phyloP scores from a whole-genome alignment of 1,284 basidiomycete species.

The Pascua guehoae region DNA sequence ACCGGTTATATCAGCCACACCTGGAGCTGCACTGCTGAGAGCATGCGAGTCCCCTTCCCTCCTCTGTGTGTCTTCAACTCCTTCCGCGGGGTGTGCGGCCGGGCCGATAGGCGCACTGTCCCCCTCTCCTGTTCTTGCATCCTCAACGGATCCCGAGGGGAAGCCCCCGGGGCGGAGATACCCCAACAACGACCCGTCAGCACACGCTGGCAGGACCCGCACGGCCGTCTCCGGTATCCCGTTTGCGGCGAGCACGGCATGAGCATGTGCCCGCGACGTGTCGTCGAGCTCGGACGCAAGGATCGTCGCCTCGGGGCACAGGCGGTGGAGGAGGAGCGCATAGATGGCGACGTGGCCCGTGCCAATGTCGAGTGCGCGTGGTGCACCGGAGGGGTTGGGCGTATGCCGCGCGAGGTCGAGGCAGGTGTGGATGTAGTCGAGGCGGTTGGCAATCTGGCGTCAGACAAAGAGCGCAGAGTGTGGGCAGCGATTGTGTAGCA shows the following conservation, averaged over 20 bases:
- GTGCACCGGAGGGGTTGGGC: constrained; percentile 9
- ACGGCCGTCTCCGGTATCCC: constrained; percentile 38
- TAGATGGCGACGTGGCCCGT: constrained; percentile 90
- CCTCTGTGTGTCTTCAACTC: too few relatives aligned
- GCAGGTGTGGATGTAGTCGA: constrained; percentile 73
- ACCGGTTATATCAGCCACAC: too few relatives aligned
- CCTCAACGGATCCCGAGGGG: background rate
- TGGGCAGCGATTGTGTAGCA: too few relatives aligned
- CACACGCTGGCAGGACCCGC: background rate
- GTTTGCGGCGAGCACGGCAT: constrained; percentile 59
- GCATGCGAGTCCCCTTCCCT: too few relatives aligned
- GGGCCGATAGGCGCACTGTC: too few relatives aligned
- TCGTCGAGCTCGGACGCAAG: constrained; percentile 68
- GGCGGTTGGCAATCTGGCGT: constrained; percentile 52
- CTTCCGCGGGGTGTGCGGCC: too few relatives aligned
- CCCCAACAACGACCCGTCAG: background rate
- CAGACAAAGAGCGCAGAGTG: too few relatives aligned
- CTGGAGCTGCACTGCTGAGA: too few relatives aligned
- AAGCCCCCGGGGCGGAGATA: background rate
- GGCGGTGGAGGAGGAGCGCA: constrained; percentile 66
- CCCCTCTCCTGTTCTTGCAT: too few relatives aligned
- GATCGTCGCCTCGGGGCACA: constrained; percentile 59
- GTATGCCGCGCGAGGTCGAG: constrained; percentile 53
- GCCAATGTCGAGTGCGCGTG: constrained; percentile 58
- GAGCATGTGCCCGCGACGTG: constrained; percentile 58